Evolutionary conservation across 78 protist species (phyloP), one percentile per base, ranked within the genome.

Genomic region (Dictyostelium purpureum): DNA sequence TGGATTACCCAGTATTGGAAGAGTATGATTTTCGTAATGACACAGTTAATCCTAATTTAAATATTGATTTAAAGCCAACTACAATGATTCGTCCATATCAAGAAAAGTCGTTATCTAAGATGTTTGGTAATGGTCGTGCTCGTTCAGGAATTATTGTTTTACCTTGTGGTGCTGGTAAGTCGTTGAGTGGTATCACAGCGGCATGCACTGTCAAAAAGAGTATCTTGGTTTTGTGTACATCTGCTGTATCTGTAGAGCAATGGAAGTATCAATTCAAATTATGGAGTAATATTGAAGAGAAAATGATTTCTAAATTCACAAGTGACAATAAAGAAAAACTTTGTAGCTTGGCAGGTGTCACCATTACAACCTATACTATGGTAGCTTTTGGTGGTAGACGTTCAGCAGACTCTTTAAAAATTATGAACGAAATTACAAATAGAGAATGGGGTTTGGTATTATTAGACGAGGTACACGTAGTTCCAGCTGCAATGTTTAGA

Each of bases 101-200:
- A 92, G 97, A 95, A 80, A 94, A 97, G 38, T 37, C 94, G 1
- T 96, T 98, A 5, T 38, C 94, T 18, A 98, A 97, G 79, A 98
- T 98, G 99, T 98, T 99, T 57, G 97, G 98, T 49, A 74, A 89
- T 79, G 97, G 97, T 26, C 90, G 99, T 11, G 99, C 99, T 33
- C 96, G 99, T 33, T 96, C 98, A 4, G 99, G 99, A 12, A 74
- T 99, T 42, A 98, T 99, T 69, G 99, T 99, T 24, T 90, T 99
- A 10, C 99, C 99, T 6, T 99, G 99, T 77, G 99, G 99, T 65
- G 99, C 99, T 1, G 99, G 99, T 54, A 99, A 99, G 96, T 98
- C 99, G 12, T 94, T 99, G 16, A 96, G 96, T 40, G 99, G 99
- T 21, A 94, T 99, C 65, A 88, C 99, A 0, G 99, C 99, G 0